A percentile compares a stretch with the other conserved stretches of the same genome.
These are phyloP conservation scores for Colletotrichum sp. DNA, from an alignment of 2,329 filamentous ascomycete genomes.

Conservation along the genomic window DNA sequence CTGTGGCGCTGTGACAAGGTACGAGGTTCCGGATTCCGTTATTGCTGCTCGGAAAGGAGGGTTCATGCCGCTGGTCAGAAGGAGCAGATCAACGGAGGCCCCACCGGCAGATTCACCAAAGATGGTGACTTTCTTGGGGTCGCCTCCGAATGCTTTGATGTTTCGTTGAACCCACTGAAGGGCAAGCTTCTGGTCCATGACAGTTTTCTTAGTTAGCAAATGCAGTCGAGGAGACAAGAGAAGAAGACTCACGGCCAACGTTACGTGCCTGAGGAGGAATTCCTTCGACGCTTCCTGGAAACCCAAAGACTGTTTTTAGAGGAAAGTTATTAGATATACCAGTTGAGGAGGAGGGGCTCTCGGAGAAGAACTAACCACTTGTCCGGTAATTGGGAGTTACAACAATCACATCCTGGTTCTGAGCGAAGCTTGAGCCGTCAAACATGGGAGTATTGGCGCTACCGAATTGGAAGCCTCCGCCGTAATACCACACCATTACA, in stretches of 20 bases:
- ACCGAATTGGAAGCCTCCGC: not conserved
- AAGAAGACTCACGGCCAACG: not conserved
- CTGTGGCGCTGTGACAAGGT: not conserved
- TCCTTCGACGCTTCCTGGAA: not conserved
- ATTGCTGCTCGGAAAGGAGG: not conserved
- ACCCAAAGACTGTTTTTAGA: not conserved
- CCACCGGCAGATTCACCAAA: not conserved
- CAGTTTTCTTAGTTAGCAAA: not conserved
- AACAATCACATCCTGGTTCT: not conserved
- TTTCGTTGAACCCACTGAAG: conserved; percentile 38
- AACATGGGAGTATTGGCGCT: not conserved
- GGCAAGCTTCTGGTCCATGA: conserved; percentile 34
- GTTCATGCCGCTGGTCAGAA: not conserved
- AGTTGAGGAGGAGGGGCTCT: not conserved
- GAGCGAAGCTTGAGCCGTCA: not conserved
- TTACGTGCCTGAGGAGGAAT: not conserved
- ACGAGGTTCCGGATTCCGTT: not conserved
- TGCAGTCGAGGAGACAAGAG: not conserved
- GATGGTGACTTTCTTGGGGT: conserved; percentile 23
- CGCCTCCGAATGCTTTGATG: conserved; percentile 37
- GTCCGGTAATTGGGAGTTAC: not conserved
- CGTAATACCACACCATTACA: not conserved
- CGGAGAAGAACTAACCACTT: not conserved
- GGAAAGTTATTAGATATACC: not conserved
- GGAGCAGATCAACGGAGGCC: not conserved